Evolutionary conservation across 2,329 filamentous ascomycete species (phyloP).

Genomic region (Alternaria atra): DNA sequence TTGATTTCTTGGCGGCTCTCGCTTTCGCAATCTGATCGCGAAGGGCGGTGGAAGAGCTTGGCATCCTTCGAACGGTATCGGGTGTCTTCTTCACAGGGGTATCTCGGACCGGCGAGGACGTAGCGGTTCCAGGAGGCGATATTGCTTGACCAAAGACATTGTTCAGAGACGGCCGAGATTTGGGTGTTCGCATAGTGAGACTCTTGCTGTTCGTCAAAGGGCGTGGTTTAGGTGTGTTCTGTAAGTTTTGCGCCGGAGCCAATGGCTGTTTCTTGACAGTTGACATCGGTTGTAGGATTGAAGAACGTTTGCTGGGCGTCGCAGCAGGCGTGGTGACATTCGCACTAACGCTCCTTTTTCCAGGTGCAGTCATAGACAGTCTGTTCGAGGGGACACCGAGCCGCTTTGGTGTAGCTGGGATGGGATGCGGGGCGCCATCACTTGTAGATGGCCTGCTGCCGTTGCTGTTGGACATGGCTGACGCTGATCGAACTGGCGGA

Average conservation of each 20-base stretch:
- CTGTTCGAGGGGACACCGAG: constrained; percentile 23
- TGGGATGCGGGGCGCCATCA: constrained; percentile 48
- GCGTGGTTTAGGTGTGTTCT: constrained; percentile 40
- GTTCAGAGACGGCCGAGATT: constrained; percentile 41
- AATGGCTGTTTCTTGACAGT: constrained; percentile 43
- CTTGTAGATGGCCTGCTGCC: constrained; percentile 62
- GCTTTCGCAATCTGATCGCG: constrained; percentile 93
- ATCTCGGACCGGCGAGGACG: constrained; percentile 30
- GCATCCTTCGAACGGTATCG: constrained; percentile 50
- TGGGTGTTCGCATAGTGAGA: constrained; percentile 46
- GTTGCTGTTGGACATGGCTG: constrained; percentile 65
- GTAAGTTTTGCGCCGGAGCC: constrained; percentile 36
- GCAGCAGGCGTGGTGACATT: constrained; percentile 28
- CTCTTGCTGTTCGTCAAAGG: constrained; percentile 49
- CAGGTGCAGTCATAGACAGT: constrained; percentile 48
- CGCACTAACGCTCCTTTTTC: constrained; percentile 49
- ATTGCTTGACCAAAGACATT: constrained; percentile 48
- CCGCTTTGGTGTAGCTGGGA: constrained; percentile 43
- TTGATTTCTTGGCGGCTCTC: constrained; percentile 73
- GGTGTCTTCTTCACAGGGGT: constrained; percentile 44
- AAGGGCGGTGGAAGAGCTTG: constrained; percentile 80
- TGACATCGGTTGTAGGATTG: constrained; percentile 45
- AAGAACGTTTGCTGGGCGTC: constrained; percentile 45
- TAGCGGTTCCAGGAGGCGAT: constrained; percentile 37
- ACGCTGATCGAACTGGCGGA: constrained; percentile 69